phyloP scores from a whole-genome alignment of 495 filamentous ascomycete genomes.

The Neurospora sp. region DNA sequence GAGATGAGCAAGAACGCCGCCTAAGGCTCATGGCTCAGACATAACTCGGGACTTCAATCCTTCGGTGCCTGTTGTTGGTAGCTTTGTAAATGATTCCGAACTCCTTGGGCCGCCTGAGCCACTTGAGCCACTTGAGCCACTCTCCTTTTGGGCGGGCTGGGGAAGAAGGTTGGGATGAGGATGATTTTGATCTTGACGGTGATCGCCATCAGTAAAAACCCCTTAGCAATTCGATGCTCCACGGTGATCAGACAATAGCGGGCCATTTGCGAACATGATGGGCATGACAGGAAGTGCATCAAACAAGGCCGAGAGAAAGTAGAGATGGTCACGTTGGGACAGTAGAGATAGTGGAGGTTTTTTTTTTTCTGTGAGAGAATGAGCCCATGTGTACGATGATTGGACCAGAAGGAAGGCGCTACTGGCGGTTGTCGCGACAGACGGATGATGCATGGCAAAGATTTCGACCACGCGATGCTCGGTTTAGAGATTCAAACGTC shows the following conservation, averaged over 20 bases:
- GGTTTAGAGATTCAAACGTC: neutral
- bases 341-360: neutral
- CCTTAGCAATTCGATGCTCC: neutral
- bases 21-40: neutral
- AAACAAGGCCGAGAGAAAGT: neutral
- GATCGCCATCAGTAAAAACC: neutral
- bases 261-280: neutral
- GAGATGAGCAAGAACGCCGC: neutral
- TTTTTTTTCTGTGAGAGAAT: neutral
- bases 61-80: neutral
- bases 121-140: neutral
- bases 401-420: neutral
- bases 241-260: neutral
- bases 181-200: neutral
- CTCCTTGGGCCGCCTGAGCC: neutral
- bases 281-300: neutral
- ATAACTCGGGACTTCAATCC: neutral
- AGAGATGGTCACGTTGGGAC: neutral
- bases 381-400: neutral
- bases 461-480: neutral
- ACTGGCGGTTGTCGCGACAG: neutral
- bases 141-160: neutral
- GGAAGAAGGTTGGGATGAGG: neutral
- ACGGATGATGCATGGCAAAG: neutral
- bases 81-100: neutral